Evolutionary conservation across 306 rosid species (phyloP), one percentile per base, ranked within the genome.

Genomic region (Fragaria iinumae): DNA sequence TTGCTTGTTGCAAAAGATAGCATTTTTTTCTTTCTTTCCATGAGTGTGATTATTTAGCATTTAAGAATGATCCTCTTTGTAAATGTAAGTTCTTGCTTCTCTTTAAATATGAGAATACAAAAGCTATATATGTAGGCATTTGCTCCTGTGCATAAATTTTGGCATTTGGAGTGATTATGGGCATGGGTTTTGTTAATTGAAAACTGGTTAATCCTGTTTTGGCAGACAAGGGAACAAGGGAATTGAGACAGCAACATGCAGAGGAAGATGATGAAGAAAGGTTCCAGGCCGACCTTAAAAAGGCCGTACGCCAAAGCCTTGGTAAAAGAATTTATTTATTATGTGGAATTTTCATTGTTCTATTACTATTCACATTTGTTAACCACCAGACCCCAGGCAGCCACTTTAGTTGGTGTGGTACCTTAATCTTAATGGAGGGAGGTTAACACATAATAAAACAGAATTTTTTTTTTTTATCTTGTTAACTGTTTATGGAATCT

Each of bases 271-370:
- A 91, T 73, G 99, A 96, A 84, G 90, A 96, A 86, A 86, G 93
- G 84, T 96, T 93, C 78, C 98, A 91, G 87, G 99, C 97, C 68
- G 99, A 96, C 76, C 87, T 96, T 76, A 80, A 91, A 82, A 88
- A 76, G 81, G 99, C 99, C 6, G 90, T 89, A 78, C 91, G 84
- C 81, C 93, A 92, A 87, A 96, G 99, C 87, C 93, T 92, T 69
- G 99, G 99, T 96, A 89, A 83, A 69, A 36, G 60, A 71, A 62
- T 59, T 69, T 44, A 77, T 12, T 38, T 50, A 66, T 48, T 65
- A 53, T 59, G 29, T 36, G 36, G 50, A 32, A 41, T 47, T 53
- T 20, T 23, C 38, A 62, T 47, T 72, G 36, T 67, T 45, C 41
- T 77, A 44, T 56, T 27, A 41, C 27, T 36, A 8, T 66, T 36